Conservation (phyloP, 1,284 basidiomycete genomes). For the Ganoderma boninense region DNA sequence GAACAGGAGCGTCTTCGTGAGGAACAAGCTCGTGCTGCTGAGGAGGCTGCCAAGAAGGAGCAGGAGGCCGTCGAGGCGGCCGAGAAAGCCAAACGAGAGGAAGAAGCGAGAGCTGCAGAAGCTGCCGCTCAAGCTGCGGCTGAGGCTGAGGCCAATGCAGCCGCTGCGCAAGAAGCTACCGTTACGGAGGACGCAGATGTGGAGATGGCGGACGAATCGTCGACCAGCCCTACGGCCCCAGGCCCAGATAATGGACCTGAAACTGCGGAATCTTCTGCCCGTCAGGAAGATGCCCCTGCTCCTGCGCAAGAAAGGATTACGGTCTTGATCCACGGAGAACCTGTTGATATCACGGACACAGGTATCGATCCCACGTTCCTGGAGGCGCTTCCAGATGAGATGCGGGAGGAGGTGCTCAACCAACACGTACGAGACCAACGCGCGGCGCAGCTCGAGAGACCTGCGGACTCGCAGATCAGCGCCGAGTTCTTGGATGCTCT, state of each 20-base stretch:
- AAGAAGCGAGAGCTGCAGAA: constrained; percentile 32
- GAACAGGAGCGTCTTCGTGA: constrained; percentile 46
- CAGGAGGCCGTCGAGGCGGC: constrained; percentile 38
- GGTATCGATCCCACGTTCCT: constrained; percentile 99
- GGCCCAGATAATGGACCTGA: constrained; percentile 23
- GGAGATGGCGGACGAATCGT: constrained; percentile 51
- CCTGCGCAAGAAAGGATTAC: constrained; percentile 68
- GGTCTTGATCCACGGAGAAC: constrained; percentile 89
- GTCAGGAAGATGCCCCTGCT: constrained; percentile 43
- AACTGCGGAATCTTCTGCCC: constrained; percentile 27
- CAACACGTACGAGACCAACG: constrained; percentile 95
- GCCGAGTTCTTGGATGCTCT: constrained; percentile 96
- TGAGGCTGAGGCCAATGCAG: constrained; percentile 41
- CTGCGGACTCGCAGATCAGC: constrained; percentile 89
- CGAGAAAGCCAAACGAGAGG: constrained; percentile 41
- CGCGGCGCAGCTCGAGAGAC: constrained; percentile 75
- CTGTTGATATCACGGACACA: constrained; percentile 98
- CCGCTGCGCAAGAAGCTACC: constrained; percentile 29
- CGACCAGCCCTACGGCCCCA: constrained; percentile 24
- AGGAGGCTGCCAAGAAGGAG: constrained; percentile 36
- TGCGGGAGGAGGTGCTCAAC: constrained; percentile 98
- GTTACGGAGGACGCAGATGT: constrained; percentile 45
- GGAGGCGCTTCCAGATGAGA: constrained; percentile 97
- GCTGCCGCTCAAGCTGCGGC: constrained; percentile 25
- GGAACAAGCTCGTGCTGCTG: constrained; percentile 51